Evolutionary conservation across 305 asterid species (phyloP), one percentile per base, ranked within the genome.

Genomic region (Ilex paraguariensis): DNA sequence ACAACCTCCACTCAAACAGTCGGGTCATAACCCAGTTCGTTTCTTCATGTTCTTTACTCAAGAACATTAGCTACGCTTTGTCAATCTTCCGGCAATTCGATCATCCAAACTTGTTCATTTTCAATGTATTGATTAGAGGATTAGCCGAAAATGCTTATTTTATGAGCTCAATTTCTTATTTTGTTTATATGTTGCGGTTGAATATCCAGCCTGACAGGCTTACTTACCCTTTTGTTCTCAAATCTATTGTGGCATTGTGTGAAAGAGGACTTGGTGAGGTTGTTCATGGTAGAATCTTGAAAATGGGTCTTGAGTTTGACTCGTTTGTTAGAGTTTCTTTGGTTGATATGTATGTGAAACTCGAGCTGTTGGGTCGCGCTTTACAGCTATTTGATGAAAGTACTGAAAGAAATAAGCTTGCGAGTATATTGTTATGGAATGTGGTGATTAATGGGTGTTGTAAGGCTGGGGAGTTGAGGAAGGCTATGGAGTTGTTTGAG

Each of bases 371-470:
- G 54, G 52, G 42, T 46, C 5, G 17, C 13, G 84, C 72, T 7
- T 44, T 73, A 44, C 75, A 79, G 59, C n/a, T 76, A 73, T 79
- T 79, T 42, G 77, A 73, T 63, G 82, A 73, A 68, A 79, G 84
- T 73, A 63, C 75, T 32, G 77, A 73, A 54, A 70, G 68, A 40
- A 76, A 59, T 52, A 76, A 76, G 70, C 28, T 21, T 21, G 28
- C 1, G 28, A 21, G 28, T 1, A 21, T 21, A 21, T 21, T 21
- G 28, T 21, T 54, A 52, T 79, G 84, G 81, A 79, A 79, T 56
- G 73, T 76, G 59, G 61, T 60, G 56, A 73, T 79, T 15, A 67
- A 76, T 52, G 82, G 78, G 50, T 79, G 75, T 68, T 73, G 73
- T 75, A 79, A 73, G 67, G 57, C 11, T 59, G 82, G 82, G 56